Conservation (phyloP, 1,284 basidiomycete species). For the Ustilago lituana region DNA sequence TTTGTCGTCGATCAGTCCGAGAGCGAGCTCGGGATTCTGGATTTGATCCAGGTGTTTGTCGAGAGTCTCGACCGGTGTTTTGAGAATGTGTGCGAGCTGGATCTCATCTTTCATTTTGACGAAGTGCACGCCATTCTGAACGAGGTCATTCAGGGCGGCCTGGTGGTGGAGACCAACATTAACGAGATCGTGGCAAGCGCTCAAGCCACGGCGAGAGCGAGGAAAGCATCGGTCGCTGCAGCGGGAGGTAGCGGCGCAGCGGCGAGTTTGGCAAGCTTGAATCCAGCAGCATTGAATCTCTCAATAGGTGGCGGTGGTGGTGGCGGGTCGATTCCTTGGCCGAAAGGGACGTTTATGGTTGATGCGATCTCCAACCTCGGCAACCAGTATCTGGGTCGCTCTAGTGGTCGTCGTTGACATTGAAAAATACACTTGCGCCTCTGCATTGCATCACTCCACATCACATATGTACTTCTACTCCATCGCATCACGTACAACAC, state of each 20-base stretch:
- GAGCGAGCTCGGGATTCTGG: constrained; percentile 93
- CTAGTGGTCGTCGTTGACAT: constrained; percentile 24
- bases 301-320: constrained; percentile 24
- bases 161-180: constrained; percentile 97
- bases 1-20: constrained; percentile 95
- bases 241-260: constrained; percentile 8
- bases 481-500: no score
- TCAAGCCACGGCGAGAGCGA: constrained; percentile 31
- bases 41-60: constrained; percentile 99
- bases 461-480: constrained; percentile 21
- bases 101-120: constrained; percentile 98
- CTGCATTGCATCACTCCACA: background rate
- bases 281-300: constrained; percentile 19
- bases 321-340: constrained; percentile 31
- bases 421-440: background rate
- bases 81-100: constrained; percentile 98
- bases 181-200: constrained; percentile 80
- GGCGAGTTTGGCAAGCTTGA: constrained; percentile 19
- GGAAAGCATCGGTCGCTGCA: constrained; percentile 25
- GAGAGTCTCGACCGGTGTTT: constrained; percentile 94
- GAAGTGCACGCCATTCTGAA: constrained; percentile 94
- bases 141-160: constrained; percentile 94
- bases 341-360: constrained; percentile 44
- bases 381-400: constrained; percentile 43
- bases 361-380: constrained; percentile 43